Evolutionary conservation across 2,329 filamentous ascomycete genomes (phyloP).

Genomic region (Gnomoniopsis smithogilvyi): DNA sequence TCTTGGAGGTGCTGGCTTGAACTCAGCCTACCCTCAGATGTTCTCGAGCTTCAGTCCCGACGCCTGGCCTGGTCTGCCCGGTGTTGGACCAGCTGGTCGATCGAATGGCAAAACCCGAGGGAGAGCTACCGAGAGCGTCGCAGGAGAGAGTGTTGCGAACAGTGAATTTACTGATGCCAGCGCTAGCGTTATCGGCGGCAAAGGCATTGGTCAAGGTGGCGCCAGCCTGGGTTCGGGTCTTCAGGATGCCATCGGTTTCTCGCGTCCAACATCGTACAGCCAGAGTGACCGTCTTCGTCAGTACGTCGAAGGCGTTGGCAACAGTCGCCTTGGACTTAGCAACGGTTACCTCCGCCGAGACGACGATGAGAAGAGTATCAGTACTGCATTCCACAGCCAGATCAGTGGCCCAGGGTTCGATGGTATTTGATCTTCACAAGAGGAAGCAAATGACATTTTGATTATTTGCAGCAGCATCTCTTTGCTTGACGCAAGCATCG

Average conservation of each 20-base stretch:
- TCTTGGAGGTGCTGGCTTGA: conserved; percentile 77
- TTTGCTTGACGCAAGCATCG: conserved; percentile 1
- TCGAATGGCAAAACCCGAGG: conserved; percentile 63
- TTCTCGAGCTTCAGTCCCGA: conserved; percentile 90
- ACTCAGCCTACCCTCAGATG: conserved; percentile 86
- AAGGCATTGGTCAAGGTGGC: conserved; percentile 76
- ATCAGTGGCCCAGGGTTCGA: conserved; percentile 62
- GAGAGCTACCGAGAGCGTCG: conserved; percentile 71
- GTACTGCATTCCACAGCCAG: conserved; percentile 95
- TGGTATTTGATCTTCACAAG: conserved; percentile 30
- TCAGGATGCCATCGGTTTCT: conserved; percentile 67
- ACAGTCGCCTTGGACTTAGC: conserved; percentile 63
- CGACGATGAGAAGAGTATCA: conserved; percentile 93
- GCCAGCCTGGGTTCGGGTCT: conserved; percentile 83
- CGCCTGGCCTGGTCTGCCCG: conserved; percentile 79
- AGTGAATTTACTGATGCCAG: conserved; percentile 86
- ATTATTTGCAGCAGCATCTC: conserved; percentile 5
- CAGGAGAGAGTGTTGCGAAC: conserved; percentile 88
- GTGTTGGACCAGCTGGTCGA: conserved; percentile 58
- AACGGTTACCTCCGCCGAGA: conserved; percentile 73
- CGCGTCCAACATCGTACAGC: conserved; percentile 58
- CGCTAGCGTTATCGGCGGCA: conserved; percentile 71
- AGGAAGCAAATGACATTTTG: conserved; percentile 7
- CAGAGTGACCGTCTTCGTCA: conserved; percentile 91
- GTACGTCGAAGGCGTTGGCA: conserved; percentile 73